A percentile compares a stretch with the other conserved stretches of the same genome.
Evolutionary conservation across 805 yeast genomes (phyloP).

Genomic region (Starmerella khaoyaiensis): DNA sequence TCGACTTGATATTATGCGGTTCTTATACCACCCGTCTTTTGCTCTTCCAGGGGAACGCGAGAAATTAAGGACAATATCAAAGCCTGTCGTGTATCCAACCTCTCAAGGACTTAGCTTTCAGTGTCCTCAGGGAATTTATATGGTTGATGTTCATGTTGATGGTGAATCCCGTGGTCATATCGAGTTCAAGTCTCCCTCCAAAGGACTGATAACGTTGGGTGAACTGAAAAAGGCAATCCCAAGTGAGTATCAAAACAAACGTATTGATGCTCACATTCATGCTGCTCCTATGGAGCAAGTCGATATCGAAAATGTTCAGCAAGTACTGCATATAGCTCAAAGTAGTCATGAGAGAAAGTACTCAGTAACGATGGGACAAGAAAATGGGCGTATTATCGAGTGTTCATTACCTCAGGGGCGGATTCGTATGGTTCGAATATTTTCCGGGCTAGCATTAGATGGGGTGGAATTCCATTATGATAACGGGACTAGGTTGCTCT

Average conservation of each 20-base stretch:
- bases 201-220: constrained; percentile 37
- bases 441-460: constrained; percentile 67
- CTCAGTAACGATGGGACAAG: constrained; percentile 15
- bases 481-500: constrained; percentile 22
- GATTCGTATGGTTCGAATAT: constrained; percentile 40
- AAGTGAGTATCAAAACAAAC: constrained; percentile 25
- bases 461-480: constrained; percentile 49
- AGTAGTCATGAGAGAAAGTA: constrained; percentile 6
- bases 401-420: constrained; percentile 15
- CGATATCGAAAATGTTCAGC: constrained; percentile 40
- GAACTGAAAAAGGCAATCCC: constrained; percentile 34
- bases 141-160: constrained; percentile 56
- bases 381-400: constrained; percentile 16
- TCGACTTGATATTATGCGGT: constrained; percentile 63
- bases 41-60: constrained; percentile 38
- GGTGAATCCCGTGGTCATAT: constrained; percentile 42
- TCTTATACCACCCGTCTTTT: constrained; percentile 70
- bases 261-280: constrained; percentile 29
- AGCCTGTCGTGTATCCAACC: constrained; percentile 37
- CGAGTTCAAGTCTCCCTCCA: constrained; percentile 55
- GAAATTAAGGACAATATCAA: constrained; percentile 27
- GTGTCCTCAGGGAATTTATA: constrained; percentile 55
- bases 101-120: constrained; percentile 37
- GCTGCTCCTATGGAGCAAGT: constrained; percentile 35
- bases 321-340: constrained; percentile 6